A percentile compares a stretch with the other conserved stretches of the same genome.
phyloP scores from a whole-genome alignment of 1,284 basidiomycete species.

The Anthracocystis setariae region DNA sequence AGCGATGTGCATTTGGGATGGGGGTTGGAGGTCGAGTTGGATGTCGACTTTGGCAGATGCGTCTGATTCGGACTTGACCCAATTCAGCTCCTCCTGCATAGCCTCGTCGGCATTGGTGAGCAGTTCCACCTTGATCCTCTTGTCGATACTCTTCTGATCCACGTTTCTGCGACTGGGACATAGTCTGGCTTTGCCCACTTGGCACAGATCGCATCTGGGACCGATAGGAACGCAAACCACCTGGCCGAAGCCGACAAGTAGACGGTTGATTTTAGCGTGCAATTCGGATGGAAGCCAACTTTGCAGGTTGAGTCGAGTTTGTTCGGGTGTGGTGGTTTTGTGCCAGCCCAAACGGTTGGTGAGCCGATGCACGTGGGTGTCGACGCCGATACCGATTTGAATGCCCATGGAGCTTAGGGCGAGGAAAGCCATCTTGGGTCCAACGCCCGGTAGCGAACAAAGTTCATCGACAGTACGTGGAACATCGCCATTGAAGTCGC shows the following conservation, averaged over 20 bases:
- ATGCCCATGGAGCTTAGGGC: constrained; percentile 85
- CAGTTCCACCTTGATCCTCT: constrained; percentile 43
- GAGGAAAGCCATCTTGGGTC: constrained; percentile 68
- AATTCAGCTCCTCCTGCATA: constrained; percentile 8
- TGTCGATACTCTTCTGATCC: constrained; percentile 45
- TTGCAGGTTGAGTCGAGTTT: constrained; percentile 72
- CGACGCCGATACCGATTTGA: constrained; percentile 94
- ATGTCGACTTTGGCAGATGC: constrained; percentile 36
- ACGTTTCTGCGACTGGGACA: constrained; percentile 57
- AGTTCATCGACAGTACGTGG: constrained; percentile 59
- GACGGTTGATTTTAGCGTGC: constrained; percentile 59
- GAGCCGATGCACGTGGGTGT: constrained; percentile 94
- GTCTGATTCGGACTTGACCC: constrained; percentile 13
- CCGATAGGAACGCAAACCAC: constrained; percentile 84
- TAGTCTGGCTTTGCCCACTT: constrained; percentile 36
- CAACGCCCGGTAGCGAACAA: constrained; percentile 63
- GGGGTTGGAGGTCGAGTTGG: constrained; percentile 8
- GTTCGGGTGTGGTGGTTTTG: constrained; percentile 85
- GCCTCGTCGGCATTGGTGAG: constrained; percentile 22
- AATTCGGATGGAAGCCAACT: constrained; percentile 60
- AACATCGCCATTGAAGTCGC: constrained; percentile 57
- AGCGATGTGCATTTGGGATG: constrained; percentile 1
- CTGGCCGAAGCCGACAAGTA: constrained; percentile 72
- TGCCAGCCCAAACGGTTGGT: constrained; percentile 94
- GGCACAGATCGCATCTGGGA: constrained; percentile 77